phyloP scores from a whole-genome alignment of 83 land plant genomes.

The Thuja plicata region DNA sequence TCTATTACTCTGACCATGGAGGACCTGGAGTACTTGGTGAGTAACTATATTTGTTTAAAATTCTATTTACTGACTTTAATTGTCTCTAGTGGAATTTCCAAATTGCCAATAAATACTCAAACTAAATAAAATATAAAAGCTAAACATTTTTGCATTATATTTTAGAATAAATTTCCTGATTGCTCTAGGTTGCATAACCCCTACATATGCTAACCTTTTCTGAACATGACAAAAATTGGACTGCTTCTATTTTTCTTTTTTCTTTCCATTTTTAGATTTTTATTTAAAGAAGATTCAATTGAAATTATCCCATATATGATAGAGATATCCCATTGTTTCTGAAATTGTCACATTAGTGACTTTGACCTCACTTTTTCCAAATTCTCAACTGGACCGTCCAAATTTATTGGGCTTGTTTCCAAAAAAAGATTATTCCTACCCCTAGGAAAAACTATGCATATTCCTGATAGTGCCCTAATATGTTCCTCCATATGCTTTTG shows the following conservation, averaged over 20 bases:
- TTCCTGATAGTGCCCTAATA: neutral
- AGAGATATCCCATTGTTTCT: neutral
- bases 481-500: neutral
- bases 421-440: neutral
- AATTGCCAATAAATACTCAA: neutral
- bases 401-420: neutral
- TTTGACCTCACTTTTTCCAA: neutral
- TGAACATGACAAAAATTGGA: neutral
- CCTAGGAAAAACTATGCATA: neutral
- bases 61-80: neutral
- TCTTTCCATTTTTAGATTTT: neutral
- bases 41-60: neutral
- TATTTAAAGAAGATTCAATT: neutral
- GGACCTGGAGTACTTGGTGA: slow-evolving; percentile 96
- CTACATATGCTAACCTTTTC: neutral
- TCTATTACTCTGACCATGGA: slow-evolving; percentile 94
- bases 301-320: neutral
- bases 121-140: neutral
- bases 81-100: neutral
- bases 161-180: neutral
- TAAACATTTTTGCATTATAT: neutral
- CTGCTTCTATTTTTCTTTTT: neutral
- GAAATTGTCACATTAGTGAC: neutral
- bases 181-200: neutral
- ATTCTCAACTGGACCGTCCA: neutral